Evolutionary conservation across 1,284 basidiomycete genomes (phyloP).

Genomic region (Naganishia albida): DNA sequence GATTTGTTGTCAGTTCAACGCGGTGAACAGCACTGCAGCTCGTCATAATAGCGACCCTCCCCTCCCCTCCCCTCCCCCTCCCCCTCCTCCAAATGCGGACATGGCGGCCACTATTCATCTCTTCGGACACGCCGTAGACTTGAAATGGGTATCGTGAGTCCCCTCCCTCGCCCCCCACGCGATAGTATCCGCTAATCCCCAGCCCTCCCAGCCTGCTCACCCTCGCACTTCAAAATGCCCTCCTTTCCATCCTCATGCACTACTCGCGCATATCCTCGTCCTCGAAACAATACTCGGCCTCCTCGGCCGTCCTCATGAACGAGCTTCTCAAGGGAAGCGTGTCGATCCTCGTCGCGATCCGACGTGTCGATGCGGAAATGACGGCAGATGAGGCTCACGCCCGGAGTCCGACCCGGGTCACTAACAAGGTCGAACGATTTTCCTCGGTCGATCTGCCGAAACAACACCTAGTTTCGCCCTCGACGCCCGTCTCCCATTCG

Average conservation of each 20-base stretch:
- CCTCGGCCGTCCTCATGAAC: slow-evolving; percentile 86
- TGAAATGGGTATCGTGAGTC: slow-evolving; percentile 29
- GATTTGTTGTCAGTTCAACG: slow-evolving; percentile 16
- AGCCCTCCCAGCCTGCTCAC: slow-evolving; percentile 64
- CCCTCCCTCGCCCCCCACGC: neutral
- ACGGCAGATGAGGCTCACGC: slow-evolving; percentile 25
- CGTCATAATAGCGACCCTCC: neutral
- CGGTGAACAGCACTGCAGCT: neutral
- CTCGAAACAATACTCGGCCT: slow-evolving; percentile 76
- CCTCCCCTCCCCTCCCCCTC: too few species aligned
- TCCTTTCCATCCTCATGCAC: slow-evolving; percentile 88
- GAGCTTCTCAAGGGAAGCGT: slow-evolving; percentile 89
- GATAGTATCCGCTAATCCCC: neutral
- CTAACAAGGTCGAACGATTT: neutral
- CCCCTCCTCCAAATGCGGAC: slow-evolving; percentile 15
- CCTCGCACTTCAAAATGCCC: slow-evolving; percentile 88
- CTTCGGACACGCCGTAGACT: slow-evolving; percentile 19
- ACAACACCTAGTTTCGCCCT: neutral
- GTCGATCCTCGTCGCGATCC: slow-evolving; percentile 69
- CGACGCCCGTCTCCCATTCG: neutral
- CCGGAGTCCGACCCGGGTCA: slow-evolving; percentile 22
- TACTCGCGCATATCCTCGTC: slow-evolving; percentile 84
- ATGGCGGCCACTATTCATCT: slow-evolving; percentile 11
- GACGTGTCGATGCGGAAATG: slow-evolving; percentile 51
- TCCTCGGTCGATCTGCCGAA: neutral